These are phyloP conservation scores for Quercus tomentella DNA, from an alignment of 331 rosid genomes.

Conservation along the genomic window DNA sequence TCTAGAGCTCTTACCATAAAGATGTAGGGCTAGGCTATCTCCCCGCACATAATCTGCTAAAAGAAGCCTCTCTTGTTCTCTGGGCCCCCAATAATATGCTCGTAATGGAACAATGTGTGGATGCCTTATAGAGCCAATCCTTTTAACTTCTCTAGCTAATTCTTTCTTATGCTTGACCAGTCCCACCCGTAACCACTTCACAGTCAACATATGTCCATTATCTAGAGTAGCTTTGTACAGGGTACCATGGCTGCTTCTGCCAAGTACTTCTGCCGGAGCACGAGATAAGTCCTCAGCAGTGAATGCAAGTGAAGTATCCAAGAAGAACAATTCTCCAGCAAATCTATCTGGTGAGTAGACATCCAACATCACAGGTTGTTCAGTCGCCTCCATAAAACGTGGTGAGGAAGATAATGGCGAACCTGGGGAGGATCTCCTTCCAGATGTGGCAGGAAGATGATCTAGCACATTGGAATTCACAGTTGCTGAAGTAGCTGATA, in stretches of 20 bases:
- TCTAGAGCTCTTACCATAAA: conserved; percentile 66
- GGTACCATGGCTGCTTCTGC: conserved; percentile 99
- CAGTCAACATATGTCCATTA: conserved; percentile 89
- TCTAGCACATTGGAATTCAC: conserved; percentile 61
- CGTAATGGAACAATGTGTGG: conserved; percentile 74
- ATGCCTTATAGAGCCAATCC: conserved; percentile 87
- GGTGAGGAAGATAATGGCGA: conserved; percentile 89
- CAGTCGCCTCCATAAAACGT: conserved; percentile 59
- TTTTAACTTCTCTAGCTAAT: conserved; percentile 91
- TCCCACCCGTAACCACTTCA: conserved; percentile 96
- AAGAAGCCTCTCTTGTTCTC: conserved; percentile 99
- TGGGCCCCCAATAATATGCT: conserved; percentile 99
- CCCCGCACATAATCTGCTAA: conserved; percentile 82
- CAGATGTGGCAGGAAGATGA: conserved; percentile 64
- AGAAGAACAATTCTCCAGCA: conserved; percentile 87
- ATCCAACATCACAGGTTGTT: conserved; percentile 80
- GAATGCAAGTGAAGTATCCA: conserved; percentile 77
- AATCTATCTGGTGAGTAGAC: conserved; percentile 94
- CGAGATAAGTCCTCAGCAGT: conserved; percentile 96
- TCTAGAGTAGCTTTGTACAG: conserved; percentile 93
- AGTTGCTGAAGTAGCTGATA: conserved; percentile 58
- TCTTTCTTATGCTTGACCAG: conserved; percentile 93
- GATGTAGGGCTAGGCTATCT: conserved; percentile 93
- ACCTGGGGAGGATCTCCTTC: conserved; percentile 75
- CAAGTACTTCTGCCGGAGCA: conserved; percentile 99